Base-by-base conservation (phyloP, 495 filamentous ascomycete species). In the Podospora pseudocomata region DNA sequence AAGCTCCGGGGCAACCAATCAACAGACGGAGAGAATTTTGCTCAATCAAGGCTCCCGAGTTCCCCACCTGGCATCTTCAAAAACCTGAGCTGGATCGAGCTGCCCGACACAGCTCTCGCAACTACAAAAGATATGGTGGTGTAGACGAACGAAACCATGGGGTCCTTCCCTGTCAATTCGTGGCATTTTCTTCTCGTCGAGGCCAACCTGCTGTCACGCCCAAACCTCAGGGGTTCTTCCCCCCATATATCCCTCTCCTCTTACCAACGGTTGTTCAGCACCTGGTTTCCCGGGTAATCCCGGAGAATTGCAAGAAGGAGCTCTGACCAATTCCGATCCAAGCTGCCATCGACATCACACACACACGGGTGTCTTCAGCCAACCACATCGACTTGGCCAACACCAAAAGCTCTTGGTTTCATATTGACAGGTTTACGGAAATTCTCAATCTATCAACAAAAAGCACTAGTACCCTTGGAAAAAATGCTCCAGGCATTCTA, bases 231-330 rank as follows among this genome's bases (percentile, higher is more conserved):
- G 13, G 32, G 30, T 19, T 32, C 32, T 13, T n/a, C 28, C 27
- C n/a, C 60, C 32, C 18, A 18, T 63, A 26, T 19, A 20, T 20
- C n/a, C 55, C 19, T 49, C 23, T 15, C 1, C 23, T 64, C 13
- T n/a, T 20, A 3, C 62, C 16, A 20, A 23, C 5, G 39, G 5
- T 20, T 20, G n/a, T 58, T 58, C 39, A 23, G n/a, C 44, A 23
- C 3, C 57, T 67, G 34, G 64, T 69, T 67, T 3, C 65, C 70
- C 70, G 70, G 70, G 70, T 72, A 72, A 72, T 72, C 67, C 67
- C 70, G 70, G 70, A 72, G 64, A 66, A 69, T 65, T 54, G 39
- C 57, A 18, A 49, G 39, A 20, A 65, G 67, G 23, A 70, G 68
- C 64, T 69, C 57, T 65, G 63, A 65, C 44, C 63, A 55, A 55